Evolutionary conservation across 148 eudicot genomes (phyloP), one percentile per base, ranked within the genome.

Genomic region (Bassia scoparia): DNA sequence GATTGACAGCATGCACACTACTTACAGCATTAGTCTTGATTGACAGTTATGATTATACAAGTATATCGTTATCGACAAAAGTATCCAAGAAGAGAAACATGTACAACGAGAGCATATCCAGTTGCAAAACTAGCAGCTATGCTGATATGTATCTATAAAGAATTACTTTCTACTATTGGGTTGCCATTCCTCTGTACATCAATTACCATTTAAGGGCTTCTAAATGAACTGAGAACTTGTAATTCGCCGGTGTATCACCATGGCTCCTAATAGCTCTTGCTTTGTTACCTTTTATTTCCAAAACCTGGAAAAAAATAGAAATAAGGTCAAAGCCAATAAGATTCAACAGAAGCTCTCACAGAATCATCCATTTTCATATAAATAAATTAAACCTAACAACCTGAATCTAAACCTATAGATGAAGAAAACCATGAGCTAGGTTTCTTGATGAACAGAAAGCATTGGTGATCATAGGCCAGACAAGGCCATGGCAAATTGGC

Each of bases 201-300:
- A 52, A 15, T 17, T 49, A 41, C 56, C 46, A 49, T n/a, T 48
- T n/a, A 6, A 15, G 27, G 29, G 64, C 48, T 55, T 78, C 79
- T 88, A 88, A 3, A 83, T 79, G 69, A 91, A 73, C 84, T 86
- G 75, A 85, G 90, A 69, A 82, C 85, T 69, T 87, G 88, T 75
- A 89, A 78, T 70, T 91, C 93, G 77, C 78, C 27, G 69, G 72
- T 13, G 62, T 70, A 49, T 87, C 96, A 35, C 83, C 77, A 60
- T 70, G 64, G 82, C 88, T 89, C 78, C 84, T 87, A 70, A 95
- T 88, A 23, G 85, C 90, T 81, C 90, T 87, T 74, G 96, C 87
- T 81, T 75, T 75, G 72, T 81, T 76, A 64, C 83, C 92, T 71
- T 74, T 83, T 75, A 95, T 95, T 81, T 91, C 98, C 44, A 95